These are phyloP conservation scores for Fraxinus floribunda DNA, from an alignment of 305 asterid genomes.

Conservation along the genomic window DNA sequence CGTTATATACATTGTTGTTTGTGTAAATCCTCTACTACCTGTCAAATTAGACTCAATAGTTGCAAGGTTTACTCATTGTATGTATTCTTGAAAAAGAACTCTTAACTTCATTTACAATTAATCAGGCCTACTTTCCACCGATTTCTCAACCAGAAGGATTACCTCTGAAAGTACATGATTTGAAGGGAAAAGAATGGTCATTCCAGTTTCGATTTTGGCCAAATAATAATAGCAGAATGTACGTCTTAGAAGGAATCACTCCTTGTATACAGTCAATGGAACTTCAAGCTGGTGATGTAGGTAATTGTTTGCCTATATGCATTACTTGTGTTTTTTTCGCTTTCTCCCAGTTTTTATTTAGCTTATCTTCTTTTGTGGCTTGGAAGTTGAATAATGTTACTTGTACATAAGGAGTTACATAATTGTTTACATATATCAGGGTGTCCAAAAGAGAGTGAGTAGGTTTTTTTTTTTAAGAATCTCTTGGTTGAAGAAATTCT, in stretches of 20 bases:
- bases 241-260: slow-evolving; percentile 96
- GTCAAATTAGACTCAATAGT: neutral
- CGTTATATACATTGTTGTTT: neutral
- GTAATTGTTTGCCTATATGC: slow-evolving; percentile 44
- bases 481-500: too few relatives aligned
- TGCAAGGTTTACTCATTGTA: slow-evolving; percentile 18
- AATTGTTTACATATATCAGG: too few relatives aligned
- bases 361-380: slow-evolving; percentile 23
- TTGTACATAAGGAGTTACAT: neutral
- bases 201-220: slow-evolving; percentile 99
- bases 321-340: slow-evolving; percentile 4
- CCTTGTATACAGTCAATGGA: slow-evolving; percentile 95
- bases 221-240: slow-evolving; percentile 97
- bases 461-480: too few relatives aligned
- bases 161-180: slow-evolving; percentile 73
- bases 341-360: neutral
- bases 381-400: neutral
- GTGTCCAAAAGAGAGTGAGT: neutral
- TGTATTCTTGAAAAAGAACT: slow-evolving; percentile 17
- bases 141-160: slow-evolving; percentile 86
- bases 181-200: slow-evolving; percentile 85
- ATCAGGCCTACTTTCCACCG: slow-evolving; percentile 88
- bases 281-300: slow-evolving; percentile 98
- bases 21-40: slow-evolving; percentile 9
- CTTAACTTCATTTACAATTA: slow-evolving; percentile 28